Evolutionary conservation across 805 yeast genomes (phyloP).

Genomic region (Suhomyces vadensis): DNA sequence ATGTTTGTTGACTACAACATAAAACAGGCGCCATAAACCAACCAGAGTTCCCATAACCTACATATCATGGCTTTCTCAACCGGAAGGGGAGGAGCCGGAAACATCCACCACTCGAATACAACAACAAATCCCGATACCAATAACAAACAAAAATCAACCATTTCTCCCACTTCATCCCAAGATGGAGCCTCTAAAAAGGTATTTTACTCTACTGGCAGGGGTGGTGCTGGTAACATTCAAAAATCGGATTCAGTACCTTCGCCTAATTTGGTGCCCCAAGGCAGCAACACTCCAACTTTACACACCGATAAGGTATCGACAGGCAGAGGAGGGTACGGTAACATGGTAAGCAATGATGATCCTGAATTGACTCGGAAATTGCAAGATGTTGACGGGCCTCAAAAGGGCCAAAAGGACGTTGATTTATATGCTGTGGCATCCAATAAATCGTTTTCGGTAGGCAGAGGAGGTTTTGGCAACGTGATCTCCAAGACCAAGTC

Average conservation of each 20-base stretch:
- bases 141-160: constrained; percentile 4
- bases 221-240: constrained; percentile 74
- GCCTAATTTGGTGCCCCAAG: constrained; percentile 58
- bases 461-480: constrained; percentile 70
- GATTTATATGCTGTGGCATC: constrained; percentile 47
- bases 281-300: constrained; percentile 61
- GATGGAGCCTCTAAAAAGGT: constrained; percentile 23
- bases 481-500: constrained; percentile 41
- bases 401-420: constrained; percentile 19
- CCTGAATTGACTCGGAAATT: constrained; percentile 58
- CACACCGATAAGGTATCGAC: constrained; percentile 60
- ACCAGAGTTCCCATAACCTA: not conserved
- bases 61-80: constrained; percentile 30
- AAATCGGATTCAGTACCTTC: constrained; percentile 44
- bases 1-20: constrained; percentile 1
- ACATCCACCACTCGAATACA: constrained; percentile 19
- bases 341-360: constrained; percentile 64
- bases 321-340: constrained; percentile 80
- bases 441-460: constrained; percentile 50
- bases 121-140: not conserved
- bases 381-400: constrained; percentile 59
- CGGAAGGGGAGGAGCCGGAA: constrained; percentile 44
- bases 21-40: not conserved
- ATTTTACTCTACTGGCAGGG: constrained; percentile 70
- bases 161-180: constrained; percentile 10